phyloP scores from a whole-genome alignment of 106 monocot genomes.

The Platanthera guangdongensis region DNA sequence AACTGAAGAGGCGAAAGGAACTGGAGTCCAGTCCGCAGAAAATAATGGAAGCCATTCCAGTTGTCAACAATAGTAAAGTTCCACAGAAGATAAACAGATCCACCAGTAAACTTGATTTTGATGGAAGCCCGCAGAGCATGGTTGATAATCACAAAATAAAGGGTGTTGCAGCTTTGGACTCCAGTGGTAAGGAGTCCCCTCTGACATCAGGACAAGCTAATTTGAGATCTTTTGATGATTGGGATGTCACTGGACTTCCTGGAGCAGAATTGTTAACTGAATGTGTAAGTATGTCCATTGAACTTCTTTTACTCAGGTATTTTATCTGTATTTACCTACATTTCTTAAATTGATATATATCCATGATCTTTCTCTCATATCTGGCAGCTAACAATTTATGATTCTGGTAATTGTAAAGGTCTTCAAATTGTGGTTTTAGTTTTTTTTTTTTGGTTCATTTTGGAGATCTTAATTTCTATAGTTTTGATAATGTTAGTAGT shows the following conservation, averaged over 20 bases:
- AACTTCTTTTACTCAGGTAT: background rate
- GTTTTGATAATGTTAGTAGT: too few species aligned
- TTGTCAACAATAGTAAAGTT: conserved; percentile 32
- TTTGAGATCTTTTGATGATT: conserved; percentile 51
- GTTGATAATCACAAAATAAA: conserved; percentile 49
- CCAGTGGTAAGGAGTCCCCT: conserved; percentile 29
- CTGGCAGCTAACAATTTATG: background rate
- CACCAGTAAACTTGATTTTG: conserved; percentile 31
- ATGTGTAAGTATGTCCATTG: conserved; percentile 42
- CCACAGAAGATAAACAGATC: conserved; percentile 37
- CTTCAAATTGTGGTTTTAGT: background rate
- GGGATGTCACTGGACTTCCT: conserved; percentile 87
- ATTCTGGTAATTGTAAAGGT: background rate
- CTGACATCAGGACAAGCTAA: conserved; percentile 9
- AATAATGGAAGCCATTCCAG: conserved; percentile 34
- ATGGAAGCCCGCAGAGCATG: conserved; percentile 43
- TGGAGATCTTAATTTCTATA: too few species aligned
- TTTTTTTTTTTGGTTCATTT: too few species aligned
- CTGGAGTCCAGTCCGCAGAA: conserved; percentile 39
- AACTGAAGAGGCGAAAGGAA: conserved; percentile 63
- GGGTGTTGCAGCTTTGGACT: conserved; percentile 21
- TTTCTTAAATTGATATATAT: background rate
- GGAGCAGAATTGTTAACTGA: conserved; percentile 76
- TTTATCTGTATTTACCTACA: background rate
- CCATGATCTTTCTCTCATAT: background rate